A percentile compares a stretch with the other conserved stretches of the same genome.
Conservation (phyloP, 345 rosid genomes). For the Salix suchowensis region DNA sequence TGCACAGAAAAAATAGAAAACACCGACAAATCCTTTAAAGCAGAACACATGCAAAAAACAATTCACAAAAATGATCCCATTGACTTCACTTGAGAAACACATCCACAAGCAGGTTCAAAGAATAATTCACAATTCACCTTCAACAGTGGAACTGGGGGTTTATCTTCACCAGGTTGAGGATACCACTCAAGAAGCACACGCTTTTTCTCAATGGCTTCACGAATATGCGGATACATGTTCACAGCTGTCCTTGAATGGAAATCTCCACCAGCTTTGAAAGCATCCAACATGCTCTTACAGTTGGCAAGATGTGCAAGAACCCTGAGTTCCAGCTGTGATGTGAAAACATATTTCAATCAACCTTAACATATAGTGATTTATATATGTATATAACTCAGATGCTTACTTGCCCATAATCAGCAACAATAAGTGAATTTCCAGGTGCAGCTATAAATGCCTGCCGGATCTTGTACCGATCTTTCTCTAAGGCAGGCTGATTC, state of each 20-base stretch:
- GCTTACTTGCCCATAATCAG: slow-evolving; percentile 96
- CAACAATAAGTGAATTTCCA: slow-evolving; percentile 90
- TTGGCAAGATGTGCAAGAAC: slow-evolving; percentile 91
- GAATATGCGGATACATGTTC: slow-evolving; percentile 94
- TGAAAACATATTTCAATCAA: slow-evolving; percentile 25
- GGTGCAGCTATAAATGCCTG: slow-evolving; percentile 92
- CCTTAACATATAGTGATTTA: background rate
- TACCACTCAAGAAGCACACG: slow-evolving; percentile 92
- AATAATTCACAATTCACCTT: slow-evolving; percentile 48
- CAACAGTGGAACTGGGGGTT: slow-evolving; percentile 87
- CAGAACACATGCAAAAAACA: background rate
- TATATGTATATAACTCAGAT: slow-evolving; percentile 2
- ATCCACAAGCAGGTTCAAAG: background rate
- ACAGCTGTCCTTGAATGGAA: slow-evolving; percentile 96
- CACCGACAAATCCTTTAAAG: background rate
- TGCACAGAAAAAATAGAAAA: background rate
- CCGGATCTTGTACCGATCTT: slow-evolving; percentile 96
- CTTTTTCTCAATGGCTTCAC: slow-evolving; percentile 62
- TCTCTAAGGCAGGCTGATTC: slow-evolving; percentile 99
- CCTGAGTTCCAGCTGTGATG: slow-evolving; percentile 85
- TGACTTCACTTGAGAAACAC: background rate
- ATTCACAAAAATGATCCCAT: background rate
- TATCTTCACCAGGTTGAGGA: slow-evolving; percentile 85
- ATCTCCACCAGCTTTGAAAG: slow-evolving; percentile 96
- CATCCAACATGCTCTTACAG: slow-evolving; percentile 94